These are phyloP conservation scores for Podaxis sp. DNA, from an alignment of 768 basidiomycete species.

Conservation along the genomic window DNA sequence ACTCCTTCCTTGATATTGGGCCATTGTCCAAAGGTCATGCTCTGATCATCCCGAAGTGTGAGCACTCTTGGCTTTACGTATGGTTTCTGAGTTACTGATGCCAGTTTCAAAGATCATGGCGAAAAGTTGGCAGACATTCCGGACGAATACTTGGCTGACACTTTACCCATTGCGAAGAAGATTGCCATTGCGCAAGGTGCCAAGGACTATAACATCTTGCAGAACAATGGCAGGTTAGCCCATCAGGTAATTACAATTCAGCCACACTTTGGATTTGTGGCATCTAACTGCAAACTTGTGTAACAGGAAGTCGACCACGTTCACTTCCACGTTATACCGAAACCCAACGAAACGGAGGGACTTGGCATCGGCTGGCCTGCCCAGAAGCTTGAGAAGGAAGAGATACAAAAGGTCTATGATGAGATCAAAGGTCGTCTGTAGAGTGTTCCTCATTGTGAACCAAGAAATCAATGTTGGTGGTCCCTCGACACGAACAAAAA, in stretches of 20 bases:
- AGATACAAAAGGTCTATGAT: constrained; percentile 52
- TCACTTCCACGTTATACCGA: constrained; percentile 94
- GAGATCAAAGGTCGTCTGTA: constrained; percentile 43
- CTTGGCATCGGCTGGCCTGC: constrained; percentile 81
- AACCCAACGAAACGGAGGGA: constrained; percentile 70
- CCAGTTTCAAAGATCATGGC: constrained; percentile 59
- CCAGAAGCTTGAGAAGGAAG: constrained; percentile 54
- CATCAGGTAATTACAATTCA: constrained; percentile 39
- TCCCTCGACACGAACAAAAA: not conserved
- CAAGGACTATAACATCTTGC: constrained; percentile 85
- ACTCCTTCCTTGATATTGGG: constrained; percentile 89
- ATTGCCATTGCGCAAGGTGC: constrained; percentile 71
- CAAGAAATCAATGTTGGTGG: not conserved
- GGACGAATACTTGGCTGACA: constrained; percentile 76
- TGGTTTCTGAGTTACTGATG: not conserved
- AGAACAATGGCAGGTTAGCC: constrained; percentile 53
- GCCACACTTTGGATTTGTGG: not conserved
- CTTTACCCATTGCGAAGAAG: constrained; percentile 82
- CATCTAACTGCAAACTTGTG: not conserved
- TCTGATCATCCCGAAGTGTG: constrained; percentile 92
- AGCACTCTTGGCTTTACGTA: constrained; percentile 11
- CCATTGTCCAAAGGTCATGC: constrained; percentile 90
- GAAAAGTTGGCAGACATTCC: constrained; percentile 85
- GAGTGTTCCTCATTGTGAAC: constrained; percentile 14
- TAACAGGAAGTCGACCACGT: constrained; percentile 74